Percentiles rank a stretch among this genome's conserved stretches.
These are phyloP conservation scores for Exophiala calicioides DNA, from an alignment of 2,329 filamentous ascomycete genomes.

Conservation along the genomic window DNA sequence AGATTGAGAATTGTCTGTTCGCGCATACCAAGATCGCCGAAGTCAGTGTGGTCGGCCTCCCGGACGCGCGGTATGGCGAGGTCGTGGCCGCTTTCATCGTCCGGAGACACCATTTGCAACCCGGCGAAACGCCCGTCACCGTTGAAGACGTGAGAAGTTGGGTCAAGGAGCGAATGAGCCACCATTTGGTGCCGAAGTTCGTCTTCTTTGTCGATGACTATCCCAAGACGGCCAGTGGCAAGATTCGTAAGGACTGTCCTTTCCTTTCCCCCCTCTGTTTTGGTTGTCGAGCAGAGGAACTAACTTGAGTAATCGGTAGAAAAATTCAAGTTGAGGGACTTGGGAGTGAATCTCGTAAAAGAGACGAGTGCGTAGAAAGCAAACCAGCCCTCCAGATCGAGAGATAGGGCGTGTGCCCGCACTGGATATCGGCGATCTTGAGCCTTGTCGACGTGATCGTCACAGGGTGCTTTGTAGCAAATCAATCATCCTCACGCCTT, in stretches of 20 bases:
- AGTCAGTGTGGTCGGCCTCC: slow-evolving; percentile 79
- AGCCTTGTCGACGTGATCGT: too few relatives aligned
- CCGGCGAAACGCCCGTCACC: slow-evolving; percentile 52
- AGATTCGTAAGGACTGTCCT: slow-evolving; percentile 73
- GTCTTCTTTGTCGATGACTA: slow-evolving; percentile 86
- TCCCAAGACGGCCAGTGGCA: slow-evolving; percentile 93
- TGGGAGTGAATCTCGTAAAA: too few relatives aligned
- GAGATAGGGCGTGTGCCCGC: too few relatives aligned
- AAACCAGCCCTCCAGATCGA: too few relatives aligned
- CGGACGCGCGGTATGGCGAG: slow-evolving; percentile 82
- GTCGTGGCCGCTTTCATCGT: slow-evolving; percentile 82
- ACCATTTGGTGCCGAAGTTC: slow-evolving; percentile 79
- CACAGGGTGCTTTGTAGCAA: background rate
- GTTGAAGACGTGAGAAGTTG: slow-evolving; percentile 66
- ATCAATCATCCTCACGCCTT: slow-evolving; percentile 11
- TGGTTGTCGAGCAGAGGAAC: background rate
- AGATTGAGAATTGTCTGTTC: slow-evolving; percentile 86
- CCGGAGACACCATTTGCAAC: slow-evolving; percentile 45
- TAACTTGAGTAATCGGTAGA: slow-evolving; percentile 9
- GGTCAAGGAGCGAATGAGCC: slow-evolving; percentile 70
- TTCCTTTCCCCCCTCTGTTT: slow-evolving; percentile 1
- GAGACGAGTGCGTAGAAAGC: too few relatives aligned
- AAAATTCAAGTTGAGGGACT: slow-evolving; percentile 73
- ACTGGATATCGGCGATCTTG: too few relatives aligned
- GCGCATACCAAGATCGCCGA: slow-evolving; percentile 70